Base-by-base conservation (phyloP, 2,329 filamentous ascomycete genomes). In the Gyromitra esculenta region DNA sequence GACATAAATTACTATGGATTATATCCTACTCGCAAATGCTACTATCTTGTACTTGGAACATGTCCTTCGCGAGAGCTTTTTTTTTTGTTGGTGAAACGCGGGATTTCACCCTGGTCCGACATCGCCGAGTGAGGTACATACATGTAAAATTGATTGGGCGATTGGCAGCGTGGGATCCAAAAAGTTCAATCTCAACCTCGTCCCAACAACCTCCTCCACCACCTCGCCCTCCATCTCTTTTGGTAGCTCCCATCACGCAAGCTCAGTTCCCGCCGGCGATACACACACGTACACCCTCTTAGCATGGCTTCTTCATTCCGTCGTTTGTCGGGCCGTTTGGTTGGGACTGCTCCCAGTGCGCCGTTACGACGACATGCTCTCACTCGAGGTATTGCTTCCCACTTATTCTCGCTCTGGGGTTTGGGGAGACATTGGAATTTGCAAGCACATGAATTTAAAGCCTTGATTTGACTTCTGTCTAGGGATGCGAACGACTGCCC, bases 401-500 rank as follows among this genome's bases (percentile, higher is more conserved):
- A 52, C 37, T 25, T 18, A 15, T 6, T 37, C 48, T 31, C 54
- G 5, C 41, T 39, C 39, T 50, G 35, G 31, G 11, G 11, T 4
- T 56, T n/a, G 31, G 31, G 31, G 13, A 39, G 37, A 15, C 25
- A 35, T 73, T 63, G 9, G 18, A 59, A 59, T 39, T 59, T 50
- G 57, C 39, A 48, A 39, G 7, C n/a, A n/a, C 37, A 43, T 39
- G 15, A 43, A 50, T 50, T 69, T 70, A 45, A 35, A 57, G 52
- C 52, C 73, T 41, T 39, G 5, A 50, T 56, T 39, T 69, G 39
- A 67, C 57, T n/a, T 60, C 48, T 45, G 57, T 59, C 37, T 35
- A 65, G 67, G 73, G 18, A 76, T 76, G 25, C 87, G 88, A 80
- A 89, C 90, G 54, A 89, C 89, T 71, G 84, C 89, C 74, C 85